Conservation (phyloP, 1,284 basidiomycete genomes). For the Cutaneotrichosporon mucoides region DNA sequence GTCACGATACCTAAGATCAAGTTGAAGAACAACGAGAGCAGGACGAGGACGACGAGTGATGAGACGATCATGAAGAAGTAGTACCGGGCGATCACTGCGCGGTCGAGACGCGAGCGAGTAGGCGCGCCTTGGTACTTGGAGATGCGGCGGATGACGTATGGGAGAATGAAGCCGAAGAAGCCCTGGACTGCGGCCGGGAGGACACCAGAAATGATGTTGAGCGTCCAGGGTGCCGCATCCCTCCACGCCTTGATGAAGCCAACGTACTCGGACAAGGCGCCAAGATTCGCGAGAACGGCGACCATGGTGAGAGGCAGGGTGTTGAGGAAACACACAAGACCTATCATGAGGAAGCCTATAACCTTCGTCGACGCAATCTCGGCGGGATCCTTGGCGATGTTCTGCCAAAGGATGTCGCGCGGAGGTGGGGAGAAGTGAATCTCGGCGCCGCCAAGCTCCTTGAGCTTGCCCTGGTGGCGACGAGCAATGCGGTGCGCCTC, state of each 20-base stretch:
- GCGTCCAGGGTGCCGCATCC: constrained; percentile 49
- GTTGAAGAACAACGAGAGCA: constrained; percentile 85
- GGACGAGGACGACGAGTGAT: constrained; percentile 76
- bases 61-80: constrained; percentile 82
- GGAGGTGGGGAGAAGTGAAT: constrained; percentile 45
- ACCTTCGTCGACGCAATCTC: constrained; percentile 64
- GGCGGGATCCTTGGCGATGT: constrained; percentile 68
- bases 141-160: constrained; percentile 79
- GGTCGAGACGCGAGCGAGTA: constrained; percentile 73
- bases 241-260: background rate
- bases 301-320: constrained; percentile 71
- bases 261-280: constrained; percentile 22
- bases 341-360: constrained; percentile 71
- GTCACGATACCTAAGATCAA: constrained; percentile 59
- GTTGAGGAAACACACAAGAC: constrained; percentile 79
- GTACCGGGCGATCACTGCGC: constrained; percentile 83
- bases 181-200: constrained; percentile 81
- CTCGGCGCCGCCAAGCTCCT: constrained; percentile 45
- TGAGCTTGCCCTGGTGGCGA: constrained; percentile 39
- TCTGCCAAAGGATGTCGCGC: constrained; percentile 66
- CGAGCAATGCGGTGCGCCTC: constrained; percentile 60
- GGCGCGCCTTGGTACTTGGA: constrained; percentile 65
- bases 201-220: constrained; percentile 78
- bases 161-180: constrained; percentile 81
- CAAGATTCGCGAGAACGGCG: constrained; percentile 73